phyloP scores from a whole-genome alignment of 139 green algal genomes.

The Raphidocelis subcapitata region DNA sequence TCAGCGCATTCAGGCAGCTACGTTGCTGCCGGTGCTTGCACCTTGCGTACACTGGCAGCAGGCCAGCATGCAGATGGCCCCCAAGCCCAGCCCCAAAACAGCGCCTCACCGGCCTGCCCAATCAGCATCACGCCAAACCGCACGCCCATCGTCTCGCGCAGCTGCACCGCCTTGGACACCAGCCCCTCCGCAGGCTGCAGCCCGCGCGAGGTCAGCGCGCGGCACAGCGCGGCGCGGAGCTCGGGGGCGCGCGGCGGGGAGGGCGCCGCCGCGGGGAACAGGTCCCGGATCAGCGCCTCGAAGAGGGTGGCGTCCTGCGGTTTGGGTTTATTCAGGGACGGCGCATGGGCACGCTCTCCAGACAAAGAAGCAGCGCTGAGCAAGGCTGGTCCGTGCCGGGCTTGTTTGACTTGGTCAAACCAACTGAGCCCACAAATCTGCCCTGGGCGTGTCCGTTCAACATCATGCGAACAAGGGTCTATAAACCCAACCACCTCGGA shows the following conservation, averaged over 20 bases:
- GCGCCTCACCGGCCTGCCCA: constrained; percentile 57
- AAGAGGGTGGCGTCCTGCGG: constrained; percentile 68
- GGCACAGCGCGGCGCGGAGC: constrained; percentile 19
- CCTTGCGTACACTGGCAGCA: too few relatives aligned
- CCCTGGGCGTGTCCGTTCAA: too few relatives aligned
- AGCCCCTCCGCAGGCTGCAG: constrained; percentile 36
- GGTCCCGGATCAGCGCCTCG: constrained; percentile 71
- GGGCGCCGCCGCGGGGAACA: constrained; percentile 72
- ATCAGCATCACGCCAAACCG: constrained; percentile 86
- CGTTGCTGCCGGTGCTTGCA: too few relatives aligned
- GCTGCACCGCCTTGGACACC: constrained; percentile 60
- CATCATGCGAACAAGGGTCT: too few relatives aligned
- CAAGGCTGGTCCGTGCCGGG: too few relatives aligned
- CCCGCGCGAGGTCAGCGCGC: constrained; percentile 1
- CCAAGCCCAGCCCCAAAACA: too few relatives aligned
- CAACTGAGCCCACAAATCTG: too few relatives aligned
- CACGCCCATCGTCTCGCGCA: constrained; percentile 81
- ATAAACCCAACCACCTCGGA: constrained; percentile 29
- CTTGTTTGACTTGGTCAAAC: too few relatives aligned
- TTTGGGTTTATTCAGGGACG: too few relatives aligned
- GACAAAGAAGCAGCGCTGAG: too few relatives aligned
- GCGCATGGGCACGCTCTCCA: not conserved
- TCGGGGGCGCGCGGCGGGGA: constrained; percentile 1
- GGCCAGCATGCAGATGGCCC: too few relatives aligned
- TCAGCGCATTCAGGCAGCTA: too few relatives aligned